phyloP scores from a whole-genome alignment of 441 rosid species.

The Gossypium laxum region DNA sequence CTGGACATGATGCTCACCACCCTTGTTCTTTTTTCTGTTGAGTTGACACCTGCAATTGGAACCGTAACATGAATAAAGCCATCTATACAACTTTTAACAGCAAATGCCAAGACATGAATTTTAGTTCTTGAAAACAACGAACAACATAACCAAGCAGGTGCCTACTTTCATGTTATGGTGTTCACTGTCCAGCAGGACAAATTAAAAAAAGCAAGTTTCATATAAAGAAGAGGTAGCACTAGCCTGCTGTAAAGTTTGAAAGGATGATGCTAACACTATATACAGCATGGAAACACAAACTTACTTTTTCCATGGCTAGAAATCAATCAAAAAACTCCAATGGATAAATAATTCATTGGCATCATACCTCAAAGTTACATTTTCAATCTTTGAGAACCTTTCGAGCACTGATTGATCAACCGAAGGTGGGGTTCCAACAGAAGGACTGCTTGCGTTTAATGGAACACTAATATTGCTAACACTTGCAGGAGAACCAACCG shows the following conservation, averaged over 20 bases:
- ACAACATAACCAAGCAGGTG: neutral
- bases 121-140: neutral
- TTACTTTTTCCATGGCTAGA: neutral
- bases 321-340: constrained; percentile 15
- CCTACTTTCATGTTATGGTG: neutral
- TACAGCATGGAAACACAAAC: neutral
- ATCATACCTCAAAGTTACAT: constrained; percentile 54
- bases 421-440: constrained; percentile 59
- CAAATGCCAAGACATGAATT: neutral
- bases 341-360: neutral
- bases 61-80: constrained; percentile 6
- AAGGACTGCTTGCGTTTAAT: constrained; percentile 66
- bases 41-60: constrained; percentile 59
- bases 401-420: constrained; percentile 64
- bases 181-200: neutral
- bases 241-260: neutral
- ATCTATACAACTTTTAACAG: neutral
- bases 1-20: constrained; percentile 33
- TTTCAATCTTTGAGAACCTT: constrained; percentile 74
- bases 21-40: constrained; percentile 57
- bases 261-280: constrained; percentile 5
- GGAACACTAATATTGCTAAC: constrained; percentile 59
- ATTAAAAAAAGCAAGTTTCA: neutral
- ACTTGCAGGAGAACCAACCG: constrained; percentile 92
- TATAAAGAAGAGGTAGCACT: neutral